Evolutionary conservation across 139 green algal species (phyloP).

Genomic region (Mychonastes homosphaera): DNA sequence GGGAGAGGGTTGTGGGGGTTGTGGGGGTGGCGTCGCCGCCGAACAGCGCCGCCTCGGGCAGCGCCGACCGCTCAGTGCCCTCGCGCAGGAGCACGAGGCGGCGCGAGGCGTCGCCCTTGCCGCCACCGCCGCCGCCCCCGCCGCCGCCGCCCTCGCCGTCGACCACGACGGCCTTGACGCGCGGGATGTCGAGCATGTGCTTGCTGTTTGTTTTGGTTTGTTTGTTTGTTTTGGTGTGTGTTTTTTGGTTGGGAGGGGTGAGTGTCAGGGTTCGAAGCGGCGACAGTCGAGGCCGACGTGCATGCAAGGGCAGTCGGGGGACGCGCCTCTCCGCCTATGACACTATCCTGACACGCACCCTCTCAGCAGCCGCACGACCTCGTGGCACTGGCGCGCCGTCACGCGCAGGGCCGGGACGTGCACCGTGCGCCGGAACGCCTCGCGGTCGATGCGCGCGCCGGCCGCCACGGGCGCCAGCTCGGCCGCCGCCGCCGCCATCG

Average conservation of each 20-base stretch:
- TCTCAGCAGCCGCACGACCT: slow-evolving; percentile 41
- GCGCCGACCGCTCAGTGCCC: neutral
- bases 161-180: no score
- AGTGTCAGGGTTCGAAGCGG: neutral
- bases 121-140: neutral
- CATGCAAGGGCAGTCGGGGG: neutral
- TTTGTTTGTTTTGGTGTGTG: neutral
- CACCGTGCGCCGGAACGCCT: slow-evolving; percentile 31
- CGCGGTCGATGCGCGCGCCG: slow-evolving; percentile 19
- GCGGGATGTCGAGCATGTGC: no score
- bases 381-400: slow-evolving; percentile 34
- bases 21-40: neutral
- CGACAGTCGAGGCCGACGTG: neutral
- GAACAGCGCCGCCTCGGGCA: slow-evolving; percentile 1
- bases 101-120: neutral
- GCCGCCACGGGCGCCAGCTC: neutral
- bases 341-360: slow-evolving; percentile 13
- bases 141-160: neutral
- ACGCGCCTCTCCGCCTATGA: neutral
- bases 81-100: neutral
- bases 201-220: neutral
- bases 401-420: slow-evolving; percentile 44
- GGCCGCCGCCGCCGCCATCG: neutral
- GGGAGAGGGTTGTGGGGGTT: neutral
- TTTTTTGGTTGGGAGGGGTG: no score